phyloP scores from a whole-genome alignment of 2,329 filamentous ascomycete genomes.

The Pezicula radicicola region DNA sequence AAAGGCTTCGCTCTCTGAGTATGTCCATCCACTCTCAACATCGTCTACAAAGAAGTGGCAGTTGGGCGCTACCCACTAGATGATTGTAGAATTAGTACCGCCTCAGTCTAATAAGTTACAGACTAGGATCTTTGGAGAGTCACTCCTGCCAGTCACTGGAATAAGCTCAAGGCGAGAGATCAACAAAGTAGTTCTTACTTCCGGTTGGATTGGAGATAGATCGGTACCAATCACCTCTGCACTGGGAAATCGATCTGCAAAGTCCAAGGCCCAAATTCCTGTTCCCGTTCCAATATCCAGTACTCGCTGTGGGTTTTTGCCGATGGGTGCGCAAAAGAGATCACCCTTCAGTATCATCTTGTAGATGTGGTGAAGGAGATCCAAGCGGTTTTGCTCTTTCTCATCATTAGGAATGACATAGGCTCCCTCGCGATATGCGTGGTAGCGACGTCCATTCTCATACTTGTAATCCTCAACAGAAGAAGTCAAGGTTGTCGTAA shows the following conservation, averaged over 20 bases:
- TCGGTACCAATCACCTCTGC: conserved; percentile 15
- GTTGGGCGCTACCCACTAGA: conserved; percentile 16
- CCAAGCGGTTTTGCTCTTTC: conserved; percentile 14
- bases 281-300: conserved; percentile 32
- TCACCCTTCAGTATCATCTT: conserved; percentile 13
- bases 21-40: conserved; percentile 25
- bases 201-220: conserved; percentile 14
- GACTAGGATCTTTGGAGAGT: no score
- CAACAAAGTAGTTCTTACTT: no score
- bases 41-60: conserved; percentile 25
- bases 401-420: conserved; percentile 9
- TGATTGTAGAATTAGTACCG: no score
- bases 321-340: conserved; percentile 14
- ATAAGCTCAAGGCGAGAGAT: no score
- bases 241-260: conserved; percentile 10
- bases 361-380: conserved; percentile 9
- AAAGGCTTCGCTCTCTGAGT: conserved; percentile 29
- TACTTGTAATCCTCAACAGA: conserved; percentile 40
- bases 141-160: no score
- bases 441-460: conserved; percentile 44
- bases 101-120: no score
- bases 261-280: conserved; percentile 34
- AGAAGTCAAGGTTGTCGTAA: conserved; percentile 32
- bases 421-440: conserved; percentile 37
- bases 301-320: conserved; percentile 17